phyloP scores from a whole-genome alignment of 305 asterid species.

The Fraxinus angustifolia region DNA sequence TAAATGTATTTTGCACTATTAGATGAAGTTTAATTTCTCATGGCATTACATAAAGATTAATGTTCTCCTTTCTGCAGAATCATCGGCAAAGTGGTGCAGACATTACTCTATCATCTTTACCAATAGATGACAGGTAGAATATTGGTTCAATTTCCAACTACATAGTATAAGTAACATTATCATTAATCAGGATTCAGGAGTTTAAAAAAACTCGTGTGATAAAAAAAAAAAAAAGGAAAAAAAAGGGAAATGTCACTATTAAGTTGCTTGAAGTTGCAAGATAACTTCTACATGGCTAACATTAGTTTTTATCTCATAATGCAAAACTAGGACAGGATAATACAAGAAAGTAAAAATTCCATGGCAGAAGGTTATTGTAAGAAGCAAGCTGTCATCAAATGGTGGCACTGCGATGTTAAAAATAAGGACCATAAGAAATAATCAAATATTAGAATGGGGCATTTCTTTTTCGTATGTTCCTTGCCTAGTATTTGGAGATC shows the following conservation, averaged over 20 bases:
- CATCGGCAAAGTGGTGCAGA: slow-evolving; percentile 95
- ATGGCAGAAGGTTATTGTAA: neutral
- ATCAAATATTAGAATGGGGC: neutral
- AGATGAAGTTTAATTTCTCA: too few species aligned
- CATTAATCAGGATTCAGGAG: neutral
- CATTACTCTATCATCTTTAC: slow-evolving; percentile 72
- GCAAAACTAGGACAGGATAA: neutral
- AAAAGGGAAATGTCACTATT: neutral
- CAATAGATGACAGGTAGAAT: slow-evolving; percentile 75
- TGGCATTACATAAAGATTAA: slow-evolving; percentile 9
- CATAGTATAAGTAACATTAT: neutral
- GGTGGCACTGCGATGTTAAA: neutral
- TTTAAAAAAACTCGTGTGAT: neutral
- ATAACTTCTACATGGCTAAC: neutral
- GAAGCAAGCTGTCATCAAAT: neutral
- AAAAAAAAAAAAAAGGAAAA: too few species aligned
- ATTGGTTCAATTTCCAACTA: neutral
- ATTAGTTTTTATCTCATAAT: neutral
- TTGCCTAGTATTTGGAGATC: too few species aligned
- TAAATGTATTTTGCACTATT: too few species aligned
- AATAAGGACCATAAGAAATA: neutral
- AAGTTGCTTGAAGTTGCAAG: neutral
- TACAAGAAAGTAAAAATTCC: neutral
- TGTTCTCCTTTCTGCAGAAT: slow-evolving; percentile 44
- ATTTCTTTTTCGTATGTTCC: neutral